Evolutionary conservation across 192 early-diverging fungal species (phyloP).

Genomic region (Dissophora globulifera): DNA sequence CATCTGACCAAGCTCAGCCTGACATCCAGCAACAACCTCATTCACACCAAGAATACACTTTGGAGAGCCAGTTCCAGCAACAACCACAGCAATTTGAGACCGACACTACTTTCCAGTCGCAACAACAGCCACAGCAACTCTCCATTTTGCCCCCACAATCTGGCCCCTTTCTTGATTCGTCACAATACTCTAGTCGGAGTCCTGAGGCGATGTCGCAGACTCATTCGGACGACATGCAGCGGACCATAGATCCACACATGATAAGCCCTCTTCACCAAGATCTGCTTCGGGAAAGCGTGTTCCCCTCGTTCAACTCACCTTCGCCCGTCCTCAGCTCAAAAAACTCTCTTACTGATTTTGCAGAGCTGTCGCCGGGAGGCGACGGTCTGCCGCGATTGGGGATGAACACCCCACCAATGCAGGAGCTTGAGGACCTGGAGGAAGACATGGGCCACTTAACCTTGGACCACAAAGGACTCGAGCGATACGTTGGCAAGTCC

Average conservation of each 20-base stretch:
- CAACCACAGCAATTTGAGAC: slow-evolving; percentile 16
- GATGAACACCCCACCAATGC: slow-evolving; percentile 48
- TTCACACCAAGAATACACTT: slow-evolving; percentile 3
- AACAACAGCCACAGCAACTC: slow-evolving; percentile 15
- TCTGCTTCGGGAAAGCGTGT: slow-evolving; percentile 18
- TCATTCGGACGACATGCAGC: slow-evolving; percentile 12
- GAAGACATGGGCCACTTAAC: slow-evolving; percentile 73
- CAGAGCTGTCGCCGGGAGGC: slow-evolving; percentile 5
- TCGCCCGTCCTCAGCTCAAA: slow-evolving; percentile 37
- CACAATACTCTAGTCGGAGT: slow-evolving; percentile 28
- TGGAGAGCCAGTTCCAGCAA: slow-evolving; percentile 1
- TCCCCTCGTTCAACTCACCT: slow-evolving; percentile 32
- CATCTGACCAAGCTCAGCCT: neutral
- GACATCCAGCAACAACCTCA: slow-evolving; percentile 7
- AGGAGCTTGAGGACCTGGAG: slow-evolving; percentile 58
- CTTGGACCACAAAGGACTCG: slow-evolving; percentile 75
- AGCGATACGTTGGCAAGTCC: slow-evolving; percentile 78
- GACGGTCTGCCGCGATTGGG: slow-evolving; percentile 26
- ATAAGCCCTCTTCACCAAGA: slow-evolving; percentile 28
- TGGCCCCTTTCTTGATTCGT: slow-evolving; percentile 14
- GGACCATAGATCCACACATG: slow-evolving; percentile 12
- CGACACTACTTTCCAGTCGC: too few relatives aligned
- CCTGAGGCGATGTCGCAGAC: slow-evolving; percentile 21
- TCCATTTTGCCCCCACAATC: slow-evolving; percentile 11
- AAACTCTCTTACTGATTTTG: slow-evolving; percentile 24